Conservation (phyloP, 2,329 filamentous ascomycete genomes). For the Fusarium neocosmosporiellum region DNA sequence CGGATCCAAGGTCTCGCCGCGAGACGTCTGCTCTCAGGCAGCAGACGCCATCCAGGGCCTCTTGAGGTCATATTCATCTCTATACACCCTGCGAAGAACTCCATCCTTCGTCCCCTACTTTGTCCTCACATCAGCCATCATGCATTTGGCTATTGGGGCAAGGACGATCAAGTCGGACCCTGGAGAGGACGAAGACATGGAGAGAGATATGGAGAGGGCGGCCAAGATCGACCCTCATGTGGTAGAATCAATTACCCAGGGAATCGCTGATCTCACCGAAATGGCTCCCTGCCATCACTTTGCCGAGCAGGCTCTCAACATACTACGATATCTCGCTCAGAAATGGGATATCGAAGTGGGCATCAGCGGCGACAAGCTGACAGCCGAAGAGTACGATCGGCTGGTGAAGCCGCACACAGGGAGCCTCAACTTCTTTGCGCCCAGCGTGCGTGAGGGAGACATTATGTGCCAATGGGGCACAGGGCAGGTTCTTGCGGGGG, state of each 20-base stretch:
- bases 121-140: slow-evolving; percentile 69
- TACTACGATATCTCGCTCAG: slow-evolving; percentile 66
- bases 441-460: slow-evolving; percentile 60
- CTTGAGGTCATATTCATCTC: slow-evolving; percentile 65
- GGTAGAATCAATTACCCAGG: slow-evolving; percentile 60
- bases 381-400: slow-evolving; percentile 52
- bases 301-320: slow-evolving; percentile 69
- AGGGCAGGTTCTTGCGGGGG: slow-evolving; percentile 23
- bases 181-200: slow-evolving; percentile 39
- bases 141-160: slow-evolving; percentile 67
- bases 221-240: slow-evolving; percentile 54
- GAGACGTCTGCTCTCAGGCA: slow-evolving; percentile 73
- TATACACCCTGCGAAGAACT: slow-evolving; percentile 68
- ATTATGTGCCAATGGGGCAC: slow-evolving; percentile 60
- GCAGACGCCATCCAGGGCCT: slow-evolving; percentile 69
- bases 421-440: slow-evolving; percentile 69
- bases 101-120: slow-evolving; percentile 72
- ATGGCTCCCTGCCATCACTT: slow-evolving; percentile 72
- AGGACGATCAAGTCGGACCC: slow-evolving; percentile 40
- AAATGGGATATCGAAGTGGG: slow-evolving; percentile 69
- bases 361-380: slow-evolving; percentile 48
- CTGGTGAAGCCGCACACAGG: slow-evolving; percentile 60
- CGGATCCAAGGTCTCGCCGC: slow-evolving; percentile 71
- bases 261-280: slow-evolving; percentile 67
- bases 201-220: slow-evolving; percentile 50